phyloP scores from a whole-genome alignment of 129 eudicot genomes.

The Rutidosis leptorrhynchoides region DNA sequence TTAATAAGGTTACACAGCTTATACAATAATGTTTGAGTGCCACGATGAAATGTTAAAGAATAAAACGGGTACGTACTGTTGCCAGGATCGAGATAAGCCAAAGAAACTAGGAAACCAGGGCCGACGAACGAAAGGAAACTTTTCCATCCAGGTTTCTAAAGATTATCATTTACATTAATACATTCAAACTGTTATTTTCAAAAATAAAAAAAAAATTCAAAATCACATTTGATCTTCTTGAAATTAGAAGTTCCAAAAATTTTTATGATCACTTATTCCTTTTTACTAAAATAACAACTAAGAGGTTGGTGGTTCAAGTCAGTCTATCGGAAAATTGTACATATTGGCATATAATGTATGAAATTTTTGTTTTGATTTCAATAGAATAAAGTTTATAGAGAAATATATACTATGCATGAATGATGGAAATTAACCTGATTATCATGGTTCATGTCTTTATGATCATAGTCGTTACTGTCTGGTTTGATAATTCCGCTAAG shows the following conservation, averaged over 20 bases:
- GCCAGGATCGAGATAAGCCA: slow-evolving; percentile 70
- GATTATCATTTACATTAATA: slow-evolving; percentile 2
- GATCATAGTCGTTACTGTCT: background rate
- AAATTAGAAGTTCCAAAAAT: background rate
- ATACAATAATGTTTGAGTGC: background rate
- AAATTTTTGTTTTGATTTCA: no score
- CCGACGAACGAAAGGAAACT: slow-evolving; percentile 46
- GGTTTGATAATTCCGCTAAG: background rate
- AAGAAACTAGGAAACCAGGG: slow-evolving; percentile 61
- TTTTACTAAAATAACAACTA: background rate
- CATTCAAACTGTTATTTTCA: background rate
- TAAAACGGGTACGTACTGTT: slow-evolving; percentile 33
- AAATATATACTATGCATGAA: no score
- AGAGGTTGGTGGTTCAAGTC: background rate
- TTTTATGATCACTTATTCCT: background rate
- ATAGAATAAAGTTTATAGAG: no score
- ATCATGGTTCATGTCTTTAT: background rate
- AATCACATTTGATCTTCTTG: background rate
- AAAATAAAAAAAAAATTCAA: background rate
- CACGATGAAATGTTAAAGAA: background rate
- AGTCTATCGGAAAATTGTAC: background rate
- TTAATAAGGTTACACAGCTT: background rate
- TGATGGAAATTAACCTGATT: background rate
- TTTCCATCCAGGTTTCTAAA: slow-evolving; percentile 50
- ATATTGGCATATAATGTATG: no score